phyloP scores from a whole-genome alignment of 805 yeast species.

The Candida orba region DNA sequence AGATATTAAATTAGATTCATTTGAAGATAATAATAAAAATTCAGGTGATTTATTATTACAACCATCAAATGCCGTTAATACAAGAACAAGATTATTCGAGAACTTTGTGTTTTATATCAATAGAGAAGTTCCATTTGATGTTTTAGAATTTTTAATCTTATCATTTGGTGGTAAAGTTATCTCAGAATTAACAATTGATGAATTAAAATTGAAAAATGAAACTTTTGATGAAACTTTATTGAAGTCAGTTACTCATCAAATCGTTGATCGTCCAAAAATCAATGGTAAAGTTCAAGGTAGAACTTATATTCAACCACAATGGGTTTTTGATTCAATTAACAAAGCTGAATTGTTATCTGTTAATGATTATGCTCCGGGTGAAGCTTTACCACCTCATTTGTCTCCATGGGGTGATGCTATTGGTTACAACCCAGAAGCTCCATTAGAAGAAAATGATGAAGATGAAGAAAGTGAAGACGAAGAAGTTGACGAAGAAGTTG shows the following conservation, averaged over 20 bases:
- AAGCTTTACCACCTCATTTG: slow-evolving; percentile 89
- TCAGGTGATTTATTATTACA: slow-evolving; percentile 66
- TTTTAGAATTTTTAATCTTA: slow-evolving; percentile 78
- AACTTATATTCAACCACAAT: slow-evolving; percentile 94
- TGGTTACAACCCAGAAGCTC: slow-evolving; percentile 76
- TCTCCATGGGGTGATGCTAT: slow-evolving; percentile 99
- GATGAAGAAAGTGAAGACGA: slow-evolving; percentile 45
- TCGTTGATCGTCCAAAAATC: slow-evolving; percentile 86
- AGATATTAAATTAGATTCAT: slow-evolving; percentile 49
- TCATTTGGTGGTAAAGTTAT: slow-evolving; percentile 82
- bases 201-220: slow-evolving; percentile 35
- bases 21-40: slow-evolving; percentile 54
- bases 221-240: slow-evolving; percentile 43
- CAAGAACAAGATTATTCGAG: slow-evolving; percentile 60
- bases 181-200: slow-evolving; percentile 85
- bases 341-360: slow-evolving; percentile 69
- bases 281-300: slow-evolving; percentile 77
- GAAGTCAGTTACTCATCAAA: slow-evolving; percentile 79
- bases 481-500: slow-evolving; percentile 38
- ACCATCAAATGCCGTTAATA: slow-evolving; percentile 54
- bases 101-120: slow-evolving; percentile 80
- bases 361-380: slow-evolving; percentile 86
- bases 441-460: slow-evolving; percentile 31
- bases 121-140: slow-evolving; percentile 91
- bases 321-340: slow-evolving; percentile 92